These are phyloP conservation scores for Naegleria fowleri DNA, from an alignment of 208 protist species.

Conservation along the genomic window DNA sequence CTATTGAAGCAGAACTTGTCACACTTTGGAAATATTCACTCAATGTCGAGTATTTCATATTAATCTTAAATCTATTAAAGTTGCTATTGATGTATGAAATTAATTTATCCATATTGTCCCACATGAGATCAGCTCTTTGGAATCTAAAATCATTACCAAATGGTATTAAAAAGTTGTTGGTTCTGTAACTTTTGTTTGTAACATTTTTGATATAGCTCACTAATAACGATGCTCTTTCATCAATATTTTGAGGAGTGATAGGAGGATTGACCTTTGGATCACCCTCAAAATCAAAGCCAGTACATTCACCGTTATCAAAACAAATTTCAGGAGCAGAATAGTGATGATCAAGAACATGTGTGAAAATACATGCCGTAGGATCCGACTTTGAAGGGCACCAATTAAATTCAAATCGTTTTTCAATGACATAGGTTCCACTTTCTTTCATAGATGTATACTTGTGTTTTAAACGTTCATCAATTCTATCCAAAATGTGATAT, in stretches of 20 bases:
- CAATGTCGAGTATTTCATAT: constrained; percentile 6
- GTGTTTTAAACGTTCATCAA: constrained; percentile 14
- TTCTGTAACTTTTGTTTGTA: not conserved
- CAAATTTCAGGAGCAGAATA: not conserved
- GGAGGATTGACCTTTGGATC: constrained; percentile 10
- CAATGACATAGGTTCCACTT: not conserved
- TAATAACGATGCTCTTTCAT: not conserved
- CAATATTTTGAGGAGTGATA: constrained; percentile 19
- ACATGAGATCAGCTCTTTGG: not conserved
- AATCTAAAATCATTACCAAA: constrained; percentile 31
- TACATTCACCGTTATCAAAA: not conserved
- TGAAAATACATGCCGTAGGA: not conserved
- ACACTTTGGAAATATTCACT: constrained; percentile 16
- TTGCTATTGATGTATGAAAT: constrained; percentile 16
- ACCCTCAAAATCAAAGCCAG: constrained; percentile 2
- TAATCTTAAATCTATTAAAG: not conserved
- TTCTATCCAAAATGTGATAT: not conserved
- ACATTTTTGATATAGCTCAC: not conserved
- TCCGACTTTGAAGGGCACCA: not conserved
- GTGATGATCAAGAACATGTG: constrained; percentile 22
- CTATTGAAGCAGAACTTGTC: not conserved
- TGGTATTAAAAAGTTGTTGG: not conserved
- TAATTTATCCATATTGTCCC: constrained; percentile 25
- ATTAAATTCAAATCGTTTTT: not conserved
- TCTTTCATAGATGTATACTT: not conserved